These are phyloP conservation scores for Byssochlamys sp. DNA, from an alignment of 2,329 filamentous ascomycete species.

Conservation along the genomic window DNA sequence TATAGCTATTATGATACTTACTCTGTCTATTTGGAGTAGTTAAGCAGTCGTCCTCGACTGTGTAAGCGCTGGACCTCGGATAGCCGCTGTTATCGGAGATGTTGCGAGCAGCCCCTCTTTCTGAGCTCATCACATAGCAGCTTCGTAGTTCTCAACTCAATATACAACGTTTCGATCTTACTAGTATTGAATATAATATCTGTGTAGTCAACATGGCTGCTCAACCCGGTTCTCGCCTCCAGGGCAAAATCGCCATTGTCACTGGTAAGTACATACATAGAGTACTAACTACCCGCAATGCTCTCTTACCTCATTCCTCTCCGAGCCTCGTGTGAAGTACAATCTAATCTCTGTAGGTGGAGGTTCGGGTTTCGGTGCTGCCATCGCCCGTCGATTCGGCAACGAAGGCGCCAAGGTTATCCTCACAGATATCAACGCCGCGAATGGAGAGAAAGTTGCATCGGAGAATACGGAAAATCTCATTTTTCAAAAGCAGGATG, in stretches of 20 bases:
- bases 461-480: slow-evolving; percentile 20
- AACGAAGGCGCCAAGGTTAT: slow-evolving; percentile 35
- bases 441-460: slow-evolving; percentile 23
- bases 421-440: slow-evolving; percentile 32
- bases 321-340: background rate
- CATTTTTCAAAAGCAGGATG: slow-evolving; percentile 26
- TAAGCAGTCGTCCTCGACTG: background rate
- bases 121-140: background rate
- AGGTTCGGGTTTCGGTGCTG: slow-evolving; percentile 35
- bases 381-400: slow-evolving; percentile 30
- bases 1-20: too few species aligned
- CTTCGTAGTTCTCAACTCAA: background rate
- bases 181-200: background rate
- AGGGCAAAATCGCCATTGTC: slow-evolving; percentile 38
- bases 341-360: slow-evolving; percentile 18
- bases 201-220: background rate
- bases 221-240: slow-evolving; percentile 22
- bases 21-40: too few species aligned
- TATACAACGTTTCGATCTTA: background rate
- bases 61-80: background rate
- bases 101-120: background rate
- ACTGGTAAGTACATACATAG: slow-evolving; percentile 26
- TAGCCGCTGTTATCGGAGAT: background rate
- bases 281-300: background rate
- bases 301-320: background rate